phyloP scores from a whole-genome alignment of 176 grass and related monocot genomes.

The Eremochloa ophiuroides region DNA sequence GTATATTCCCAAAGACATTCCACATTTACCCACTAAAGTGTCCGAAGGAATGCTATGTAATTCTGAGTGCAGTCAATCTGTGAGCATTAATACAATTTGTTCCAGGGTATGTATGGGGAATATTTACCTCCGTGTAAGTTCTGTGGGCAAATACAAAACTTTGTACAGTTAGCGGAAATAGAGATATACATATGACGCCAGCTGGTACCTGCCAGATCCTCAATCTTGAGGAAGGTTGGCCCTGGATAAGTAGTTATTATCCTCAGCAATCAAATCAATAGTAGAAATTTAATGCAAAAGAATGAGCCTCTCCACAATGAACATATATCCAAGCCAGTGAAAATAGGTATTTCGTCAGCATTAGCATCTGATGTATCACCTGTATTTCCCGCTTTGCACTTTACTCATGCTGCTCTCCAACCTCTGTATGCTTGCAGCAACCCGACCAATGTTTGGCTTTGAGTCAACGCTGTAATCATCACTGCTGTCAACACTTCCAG shows the following conservation, averaged over 20 bases:
- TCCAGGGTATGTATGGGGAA: slow-evolving; percentile 29
- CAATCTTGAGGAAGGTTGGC: slow-evolving; percentile 26
- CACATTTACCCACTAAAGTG: slow-evolving; percentile 19
- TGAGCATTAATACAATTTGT: slow-evolving; percentile 33
- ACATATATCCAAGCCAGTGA: slow-evolving; percentile 26
- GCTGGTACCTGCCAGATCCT: slow-evolving; percentile 31
- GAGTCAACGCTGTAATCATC: slow-evolving; percentile 15
- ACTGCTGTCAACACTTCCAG: slow-evolving; percentile 8
- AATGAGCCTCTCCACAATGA: slow-evolving; percentile 33
- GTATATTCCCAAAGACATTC: slow-evolving; percentile 1
- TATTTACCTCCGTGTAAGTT: slow-evolving; percentile 47
- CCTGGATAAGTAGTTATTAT: slow-evolving; percentile 37
- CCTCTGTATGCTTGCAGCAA: slow-evolving; percentile 55
- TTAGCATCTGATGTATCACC: slow-evolving; percentile 29
- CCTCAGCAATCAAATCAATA: slow-evolving; percentile 45
- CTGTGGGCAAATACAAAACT: slow-evolving; percentile 42
- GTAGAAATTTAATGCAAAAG: slow-evolving; percentile 45
- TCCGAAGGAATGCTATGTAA: slow-evolving; percentile 47
- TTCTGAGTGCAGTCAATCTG: slow-evolving; percentile 27
- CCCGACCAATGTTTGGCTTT: slow-evolving; percentile 44
- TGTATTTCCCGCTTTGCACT: slow-evolving; percentile 36
- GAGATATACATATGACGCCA: slow-evolving; percentile 23
- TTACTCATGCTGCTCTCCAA: slow-evolving; percentile 54
- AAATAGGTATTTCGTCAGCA: slow-evolving; percentile 20
- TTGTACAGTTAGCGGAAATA: slow-evolving; percentile 42